Percentiles rank a stretch among this genome's conserved stretches.
Conservation (phyloP, 805 yeast species). For the Pichia ethanolica region DNA sequence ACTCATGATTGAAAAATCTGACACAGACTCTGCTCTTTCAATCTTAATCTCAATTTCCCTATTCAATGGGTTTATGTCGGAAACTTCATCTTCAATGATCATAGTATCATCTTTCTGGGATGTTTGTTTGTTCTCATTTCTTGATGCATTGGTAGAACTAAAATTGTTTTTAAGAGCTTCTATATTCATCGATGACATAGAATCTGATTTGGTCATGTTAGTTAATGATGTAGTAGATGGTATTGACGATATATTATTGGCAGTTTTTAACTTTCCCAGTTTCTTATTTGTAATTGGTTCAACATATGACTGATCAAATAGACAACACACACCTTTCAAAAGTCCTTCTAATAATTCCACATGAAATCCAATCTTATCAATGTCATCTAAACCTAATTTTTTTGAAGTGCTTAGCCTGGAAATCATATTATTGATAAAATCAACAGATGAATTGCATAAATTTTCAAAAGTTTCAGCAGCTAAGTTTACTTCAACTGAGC, state of each 20-base stretch:
- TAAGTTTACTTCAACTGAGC: slow-evolving; percentile 43
- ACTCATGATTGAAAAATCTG: slow-evolving; percentile 16
- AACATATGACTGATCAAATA: slow-evolving; percentile 62
- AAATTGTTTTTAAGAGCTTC: slow-evolving; percentile 6
- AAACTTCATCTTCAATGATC: slow-evolving; percentile 1
- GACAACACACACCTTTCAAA: slow-evolving; percentile 60
- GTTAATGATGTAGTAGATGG: slow-evolving; percentile 19
- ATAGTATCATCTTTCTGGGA: slow-evolving; percentile 1
- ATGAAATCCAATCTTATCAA: slow-evolving; percentile 20
- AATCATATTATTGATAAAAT: slow-evolving; percentile 46
- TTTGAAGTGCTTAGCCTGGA: slow-evolving; percentile 40
- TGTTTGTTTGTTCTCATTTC: not conserved
- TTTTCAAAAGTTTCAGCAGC: slow-evolving; percentile 53
- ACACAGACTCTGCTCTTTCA: slow-evolving; percentile 9
- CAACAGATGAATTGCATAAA: slow-evolving; percentile 38
- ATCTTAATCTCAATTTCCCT: slow-evolving; percentile 11
- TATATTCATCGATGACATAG: not conserved
- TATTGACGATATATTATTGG: slow-evolving; percentile 7
- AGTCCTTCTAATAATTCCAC: slow-evolving; percentile 22
- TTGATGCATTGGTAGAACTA: not conserved
- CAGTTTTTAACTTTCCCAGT: not conserved
- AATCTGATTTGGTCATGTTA: slow-evolving; percentile 6
- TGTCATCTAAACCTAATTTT: slow-evolving; percentile 17
- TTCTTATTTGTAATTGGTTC: slow-evolving; percentile 7
- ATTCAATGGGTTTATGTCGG: slow-evolving; percentile 15